Base-by-base conservation (phyloP, 108 stramenopile genomes). In the Epipyxis sp. region DNA sequence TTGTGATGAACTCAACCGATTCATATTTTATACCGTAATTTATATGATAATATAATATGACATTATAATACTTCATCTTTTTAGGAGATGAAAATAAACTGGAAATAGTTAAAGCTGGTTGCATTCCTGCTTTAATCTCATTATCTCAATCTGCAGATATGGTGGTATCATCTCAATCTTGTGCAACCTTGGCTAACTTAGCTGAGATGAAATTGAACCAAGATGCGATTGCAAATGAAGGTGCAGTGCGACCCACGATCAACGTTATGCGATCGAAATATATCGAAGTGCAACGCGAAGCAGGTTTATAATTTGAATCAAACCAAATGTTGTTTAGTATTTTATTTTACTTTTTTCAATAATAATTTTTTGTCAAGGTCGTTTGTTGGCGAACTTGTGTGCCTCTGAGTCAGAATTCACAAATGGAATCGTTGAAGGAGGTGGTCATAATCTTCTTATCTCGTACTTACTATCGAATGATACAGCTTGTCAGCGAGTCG, bases 41-140 rank as follows among this genome's bases (percentile, higher is more conserved):
- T n/a, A n/a, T n/a, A n/a, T n/a, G n/a, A n/a, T n/a, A n/a, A n/a
- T n/a, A n/a, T n/a, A n/a, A n/a, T n/a, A n/a, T 57, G 54, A n/a
- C 71, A 93, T 92, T 79, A 82, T 93, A 16, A 84, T 89, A 44
- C 69, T 89, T 25, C 67, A 81, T 1, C n/a, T n/a, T n/a, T n/a
- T n/a, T n/a, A n/a, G n/a, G n/a, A n/a, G 91, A 91, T 82, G 91
- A 93, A 76, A 92, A 90, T 82, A 93, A 92, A 81, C 89, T 87
- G 62, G 92, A 91, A 81, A 79, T 93, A 25, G 69, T 84, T 59
- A 91, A 90, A 77, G 80, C 82, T 44, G 91, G 91, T 1, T 86
- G 86, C 34, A 82, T 93, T 10, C 59, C 89, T 3, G 86, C 90
- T 16, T 87, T 93, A n/a, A 87, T 92, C 40, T 44, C 83, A 37